These are phyloP conservation scores for Naganishia sp. DNA, from an alignment of 1,284 basidiomycete species.

Conservation along the genomic window DNA sequence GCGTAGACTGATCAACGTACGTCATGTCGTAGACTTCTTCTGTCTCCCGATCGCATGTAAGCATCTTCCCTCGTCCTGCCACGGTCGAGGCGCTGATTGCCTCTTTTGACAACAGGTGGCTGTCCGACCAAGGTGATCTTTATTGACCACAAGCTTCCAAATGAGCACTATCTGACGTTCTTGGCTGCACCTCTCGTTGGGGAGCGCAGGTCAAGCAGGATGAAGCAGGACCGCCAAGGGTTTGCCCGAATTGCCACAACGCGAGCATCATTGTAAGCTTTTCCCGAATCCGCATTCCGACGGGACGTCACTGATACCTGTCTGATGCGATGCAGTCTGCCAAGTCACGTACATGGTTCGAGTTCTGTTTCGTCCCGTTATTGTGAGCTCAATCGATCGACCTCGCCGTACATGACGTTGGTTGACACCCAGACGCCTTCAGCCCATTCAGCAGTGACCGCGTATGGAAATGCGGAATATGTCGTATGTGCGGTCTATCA, in stretches of 20 bases:
- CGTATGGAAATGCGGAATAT: constrained; percentile 27
- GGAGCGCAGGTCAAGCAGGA: constrained; percentile 24
- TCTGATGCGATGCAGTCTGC: constrained; percentile 1
- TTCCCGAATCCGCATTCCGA: neutral
- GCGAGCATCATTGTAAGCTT: constrained; percentile 13
- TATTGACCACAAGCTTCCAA: neutral
- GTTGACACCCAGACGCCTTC: too few species aligned
- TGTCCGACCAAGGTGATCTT: constrained; percentile 25
- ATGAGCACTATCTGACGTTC: too few species aligned
- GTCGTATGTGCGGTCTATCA: neutral
- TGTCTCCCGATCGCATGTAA: constrained; percentile 17
- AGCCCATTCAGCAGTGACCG: constrained; percentile 27
- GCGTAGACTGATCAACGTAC: too few species aligned
- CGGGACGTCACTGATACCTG: neutral
- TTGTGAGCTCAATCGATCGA: neutral
- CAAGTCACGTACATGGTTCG: constrained; percentile 25
- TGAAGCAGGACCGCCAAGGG: constrained; percentile 21
- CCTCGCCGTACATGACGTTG: too few species aligned
- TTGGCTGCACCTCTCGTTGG: too few species aligned
- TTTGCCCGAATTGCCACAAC: constrained; percentile 29
- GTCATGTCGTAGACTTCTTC: constrained; percentile 2
- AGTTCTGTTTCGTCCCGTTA: constrained; percentile 28
- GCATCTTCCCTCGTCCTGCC: neutral
- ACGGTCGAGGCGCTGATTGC: neutral
- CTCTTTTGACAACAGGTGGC: neutral